A percentile compares a stretch with the other conserved stretches of the same genome.
Conservation (phyloP, 371 early-diverging fungal genomes). For the Mitosporidium daphniae region DNA sequence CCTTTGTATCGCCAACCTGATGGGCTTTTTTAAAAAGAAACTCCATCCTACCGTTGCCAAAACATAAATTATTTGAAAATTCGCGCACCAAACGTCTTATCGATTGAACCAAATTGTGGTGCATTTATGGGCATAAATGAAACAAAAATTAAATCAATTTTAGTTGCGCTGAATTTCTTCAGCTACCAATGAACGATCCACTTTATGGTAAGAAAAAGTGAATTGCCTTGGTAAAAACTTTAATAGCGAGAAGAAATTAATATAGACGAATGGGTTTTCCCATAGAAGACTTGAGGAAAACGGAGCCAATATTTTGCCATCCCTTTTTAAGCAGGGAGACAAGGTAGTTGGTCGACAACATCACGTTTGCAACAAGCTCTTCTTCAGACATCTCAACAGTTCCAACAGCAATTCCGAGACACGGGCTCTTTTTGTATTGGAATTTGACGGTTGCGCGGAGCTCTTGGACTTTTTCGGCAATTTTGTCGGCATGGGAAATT, state of each 20-base stretch:
- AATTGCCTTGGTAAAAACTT: background rate
- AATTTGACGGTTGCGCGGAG: slow-evolving; percentile 91
- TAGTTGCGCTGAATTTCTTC: no score
- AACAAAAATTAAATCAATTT: no score
- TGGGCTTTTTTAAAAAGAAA: no score
- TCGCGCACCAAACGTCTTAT: no score
- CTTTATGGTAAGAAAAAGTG: no score
- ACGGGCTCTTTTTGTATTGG: slow-evolving; percentile 91
- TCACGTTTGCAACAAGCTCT: slow-evolving; percentile 73
- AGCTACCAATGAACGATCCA: no score
- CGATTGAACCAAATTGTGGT: no score
- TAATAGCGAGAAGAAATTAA: background rate
- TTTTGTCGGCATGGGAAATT: slow-evolving; percentile 52
- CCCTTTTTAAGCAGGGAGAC: slow-evolving; percentile 90
- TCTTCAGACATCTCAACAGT: slow-evolving; percentile 76
- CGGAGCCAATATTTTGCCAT: slow-evolving; percentile 93
- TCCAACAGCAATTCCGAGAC: slow-evolving; percentile 87
- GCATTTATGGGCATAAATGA: no score
- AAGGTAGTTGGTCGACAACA: slow-evolving; percentile 84
- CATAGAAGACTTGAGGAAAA: slow-evolving; percentile 90
- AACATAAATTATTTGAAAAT: no score
- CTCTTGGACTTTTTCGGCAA: slow-evolving; percentile 58
- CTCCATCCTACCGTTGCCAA: no score
- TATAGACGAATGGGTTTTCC: slow-evolving; percentile 27
- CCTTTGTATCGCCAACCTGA: no score